phyloP scores from a whole-genome alignment of 2,329 filamentous ascomycete genomes.

The Tolypocladium pustulatum region DNA sequence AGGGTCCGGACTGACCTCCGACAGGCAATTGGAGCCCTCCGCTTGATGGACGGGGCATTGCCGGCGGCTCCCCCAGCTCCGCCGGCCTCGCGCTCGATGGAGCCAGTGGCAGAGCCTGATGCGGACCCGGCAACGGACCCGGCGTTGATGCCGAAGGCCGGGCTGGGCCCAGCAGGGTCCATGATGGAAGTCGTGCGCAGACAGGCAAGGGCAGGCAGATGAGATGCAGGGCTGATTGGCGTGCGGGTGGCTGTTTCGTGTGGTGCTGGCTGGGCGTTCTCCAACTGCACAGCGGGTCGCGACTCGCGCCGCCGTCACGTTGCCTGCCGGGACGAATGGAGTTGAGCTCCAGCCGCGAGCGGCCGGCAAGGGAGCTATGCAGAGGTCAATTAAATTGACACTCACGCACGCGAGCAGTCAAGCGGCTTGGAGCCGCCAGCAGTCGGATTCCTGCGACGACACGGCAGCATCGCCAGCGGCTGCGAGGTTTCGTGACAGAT shows the following conservation, averaged over 20 bases:
- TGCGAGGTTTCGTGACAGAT: not conserved
- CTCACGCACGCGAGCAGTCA: not conserved
- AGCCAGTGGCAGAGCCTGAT: slow-evolving; percentile 1
- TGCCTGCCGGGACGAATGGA: slow-evolving; percentile 1
- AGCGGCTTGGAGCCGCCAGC: not conserved
- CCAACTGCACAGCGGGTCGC: not conserved
- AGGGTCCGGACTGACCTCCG: slow-evolving; percentile 29
- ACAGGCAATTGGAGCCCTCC: slow-evolving; percentile 41
- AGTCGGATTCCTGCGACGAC: not conserved
- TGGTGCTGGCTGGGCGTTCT: not conserved
- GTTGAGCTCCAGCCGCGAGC: not conserved
- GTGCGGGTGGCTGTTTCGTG: not conserved
- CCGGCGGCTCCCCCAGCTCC: slow-evolving; percentile 3
- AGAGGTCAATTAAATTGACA: not conserved
- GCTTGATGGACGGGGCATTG: slow-evolving; percentile 25
- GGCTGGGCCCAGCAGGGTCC: slow-evolving; percentile 3
- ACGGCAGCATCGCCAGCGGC: not conserved
- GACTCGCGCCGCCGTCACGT: not conserved
- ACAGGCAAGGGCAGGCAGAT: not conserved
- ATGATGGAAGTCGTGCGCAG: not conserved
- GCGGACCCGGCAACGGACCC: not conserved
- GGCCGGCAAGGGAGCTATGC: not conserved
- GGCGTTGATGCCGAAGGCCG: not conserved
- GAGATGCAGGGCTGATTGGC: not conserved
- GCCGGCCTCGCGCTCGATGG: slow-evolving; percentile 1